A percentile compares a stretch with the other conserved stretches of the same genome.
phyloP scores from a whole-genome alignment of 495 filamentous ascomycete genomes.

The Wilcoxina mikolae region DNA sequence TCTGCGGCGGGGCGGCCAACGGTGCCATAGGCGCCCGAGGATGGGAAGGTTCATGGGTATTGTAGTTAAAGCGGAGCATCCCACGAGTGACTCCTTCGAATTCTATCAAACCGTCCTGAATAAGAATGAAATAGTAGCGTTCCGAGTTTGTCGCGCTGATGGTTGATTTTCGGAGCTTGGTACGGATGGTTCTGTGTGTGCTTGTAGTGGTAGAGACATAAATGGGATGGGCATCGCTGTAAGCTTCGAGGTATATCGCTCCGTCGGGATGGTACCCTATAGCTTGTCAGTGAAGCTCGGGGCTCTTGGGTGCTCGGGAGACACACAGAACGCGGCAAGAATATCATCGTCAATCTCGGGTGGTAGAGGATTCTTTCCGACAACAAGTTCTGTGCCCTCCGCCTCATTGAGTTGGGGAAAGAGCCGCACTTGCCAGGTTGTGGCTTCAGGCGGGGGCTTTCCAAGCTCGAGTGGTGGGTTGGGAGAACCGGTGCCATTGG shows the following conservation, averaged over 20 bases:
- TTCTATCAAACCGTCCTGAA: neutral
- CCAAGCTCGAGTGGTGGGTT: neutral
- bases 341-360: neutral
- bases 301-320: neutral
- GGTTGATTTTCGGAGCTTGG: neutral
- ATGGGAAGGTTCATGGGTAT: neutral
- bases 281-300: neutral
- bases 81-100: neutral
- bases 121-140: neutral
- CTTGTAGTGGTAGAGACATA: neutral
- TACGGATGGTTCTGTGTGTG: no score
- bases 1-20: neutral
- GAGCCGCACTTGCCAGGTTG: neutral
- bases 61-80: neutral
- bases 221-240: neutral
- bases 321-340: neutral
- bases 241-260: neutral
- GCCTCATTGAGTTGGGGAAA: neutral
- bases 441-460: neutral
- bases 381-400: neutral
- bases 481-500: neutral
- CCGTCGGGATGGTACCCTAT: neutral
- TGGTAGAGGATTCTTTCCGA: neutral
- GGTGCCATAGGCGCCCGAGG: neutral
- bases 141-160: neutral